Base-by-base conservation (phyloP, 176 grass and related monocot species). In the Carex myosuroides region DNA sequence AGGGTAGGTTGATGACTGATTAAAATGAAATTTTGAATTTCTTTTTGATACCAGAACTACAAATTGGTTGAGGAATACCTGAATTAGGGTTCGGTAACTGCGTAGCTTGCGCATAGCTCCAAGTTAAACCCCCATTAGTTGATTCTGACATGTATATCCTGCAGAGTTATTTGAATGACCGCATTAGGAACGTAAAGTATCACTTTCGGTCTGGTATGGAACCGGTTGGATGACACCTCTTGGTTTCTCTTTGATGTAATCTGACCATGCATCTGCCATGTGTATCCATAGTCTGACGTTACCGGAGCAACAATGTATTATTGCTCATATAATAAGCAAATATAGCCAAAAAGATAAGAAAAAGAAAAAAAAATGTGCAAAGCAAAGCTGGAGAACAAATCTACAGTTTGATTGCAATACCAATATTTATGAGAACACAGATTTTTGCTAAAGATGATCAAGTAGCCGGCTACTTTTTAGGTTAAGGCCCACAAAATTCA, bases 161-260 rank as follows among this genome's bases (percentile, higher is more conserved):
- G 13, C 72, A 69, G 14, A 85, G 58, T 48, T 24, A 17, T 13
- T 37, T 39, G 60, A 73, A 79, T 17, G 84, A 89, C 1, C 84
- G 59, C 84, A 89, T 48, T 37, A 83, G 6, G 6, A 76, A 0
- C 79, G 75, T 12, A 90, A 11, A 2, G 82, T 78, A 11, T 44
- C 67, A n/a, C 58, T 78, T 29, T 61, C 22, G 20, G 85, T 82
- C 58, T 50, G 75, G 57, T 85, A 85, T 7, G 80, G 75, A 54
- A 87, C 50, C 1, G 75, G 76, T 73, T 90, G 89, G 56, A 90
- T 90, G 80, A 87, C 89, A 58, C 89, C 76, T 65, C n/a, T 37
- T 33, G 81, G 13, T 75, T 77, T 83, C 26, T 32, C 82, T 80
- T 85, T 70, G 5, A 90, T 59, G 76, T 60, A 81, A 87, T 85